phyloP scores from a whole-genome alignment of 345 rosid species.

The Luvunga scandens region DNA sequence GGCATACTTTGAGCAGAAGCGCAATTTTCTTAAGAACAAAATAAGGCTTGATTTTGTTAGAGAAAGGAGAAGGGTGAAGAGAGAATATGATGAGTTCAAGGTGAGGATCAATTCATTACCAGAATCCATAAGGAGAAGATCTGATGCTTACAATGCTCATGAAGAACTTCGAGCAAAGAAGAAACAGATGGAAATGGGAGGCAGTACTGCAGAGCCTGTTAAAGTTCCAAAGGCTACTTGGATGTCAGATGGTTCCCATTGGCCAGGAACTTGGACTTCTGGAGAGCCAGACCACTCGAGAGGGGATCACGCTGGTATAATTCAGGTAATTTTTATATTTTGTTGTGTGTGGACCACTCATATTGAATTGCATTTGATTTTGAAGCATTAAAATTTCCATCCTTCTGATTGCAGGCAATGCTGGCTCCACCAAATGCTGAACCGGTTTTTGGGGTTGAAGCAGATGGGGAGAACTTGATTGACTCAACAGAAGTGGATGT shows the following conservation, averaged over 20 bases:
- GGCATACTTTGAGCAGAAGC: conserved; percentile 70
- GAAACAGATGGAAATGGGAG: conserved; percentile 64
- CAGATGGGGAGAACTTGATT: conserved; percentile 45
- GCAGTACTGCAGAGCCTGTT: conserved; percentile 33
- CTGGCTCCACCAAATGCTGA: conserved; percentile 76
- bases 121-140: conserved; percentile 67
- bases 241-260: conserved; percentile 87
- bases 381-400: conserved; percentile 7
- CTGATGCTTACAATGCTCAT: conserved; percentile 74
- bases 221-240: conserved; percentile 66
- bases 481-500: conserved; percentile 57
- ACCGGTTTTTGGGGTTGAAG: conserved; percentile 59
- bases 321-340: conserved; percentile 46
- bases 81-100: conserved; percentile 83
- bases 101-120: conserved; percentile 73
- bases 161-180: conserved; percentile 72
- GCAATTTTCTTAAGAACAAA: conserved; percentile 72
- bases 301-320: conserved; percentile 80
- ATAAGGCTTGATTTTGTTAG: conserved; percentile 71
- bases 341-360: background rate
- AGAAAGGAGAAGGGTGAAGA: conserved; percentile 77
- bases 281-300: conserved; percentile 59
- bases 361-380: background rate
- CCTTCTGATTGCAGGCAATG: conserved; percentile 51
- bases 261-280: conserved; percentile 87